Evolutionary conservation across 768 basidiomycete species (phyloP).

Genomic region (Agaricus sinodeliciosus): DNA sequence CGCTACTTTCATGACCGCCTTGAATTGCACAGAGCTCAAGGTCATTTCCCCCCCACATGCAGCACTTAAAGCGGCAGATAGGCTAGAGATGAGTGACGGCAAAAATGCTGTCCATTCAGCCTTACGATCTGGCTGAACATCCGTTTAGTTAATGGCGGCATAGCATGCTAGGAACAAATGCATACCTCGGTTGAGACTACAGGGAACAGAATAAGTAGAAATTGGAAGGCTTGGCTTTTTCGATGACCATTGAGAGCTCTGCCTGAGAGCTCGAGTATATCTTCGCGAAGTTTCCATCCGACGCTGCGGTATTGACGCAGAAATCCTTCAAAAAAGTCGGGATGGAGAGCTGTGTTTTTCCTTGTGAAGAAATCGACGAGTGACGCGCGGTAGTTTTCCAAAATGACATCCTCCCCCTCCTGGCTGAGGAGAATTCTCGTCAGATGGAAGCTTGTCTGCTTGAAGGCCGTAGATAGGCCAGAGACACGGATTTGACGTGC

Average conservation of each 20-base stretch:
- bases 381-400: conserved; percentile 56
- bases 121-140: conserved; percentile 18
- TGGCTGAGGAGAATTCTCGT: conserved; percentile 39
- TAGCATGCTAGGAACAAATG: conserved; percentile 4
- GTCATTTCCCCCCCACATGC: conserved; percentile 41
- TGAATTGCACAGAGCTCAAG: conserved; percentile 60
- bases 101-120: conserved; percentile 46
- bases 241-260: conserved; percentile 74
- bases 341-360: conserved; percentile 72
- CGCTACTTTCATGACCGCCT: conserved; percentile 72
- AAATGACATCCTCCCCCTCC: conserved; percentile 38
- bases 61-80: conserved; percentile 41
- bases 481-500: conserved; percentile 60
- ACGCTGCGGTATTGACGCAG: conserved; percentile 54
- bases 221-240: conserved; percentile 64
- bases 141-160: conserved; percentile 6
- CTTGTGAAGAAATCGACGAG: conserved; percentile 71
- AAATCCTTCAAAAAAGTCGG: conserved; percentile 74
- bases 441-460: conserved; percentile 66
- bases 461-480: conserved; percentile 58
- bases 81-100: conserved; percentile 35
- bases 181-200: conserved; percentile 46
- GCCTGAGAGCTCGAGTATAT: conserved; percentile 48
- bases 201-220: conserved; percentile 59
- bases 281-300: conserved; percentile 60